Base-by-base conservation (phyloP, 1,284 basidiomycete species). In the Jaminaea rosea region DNA sequence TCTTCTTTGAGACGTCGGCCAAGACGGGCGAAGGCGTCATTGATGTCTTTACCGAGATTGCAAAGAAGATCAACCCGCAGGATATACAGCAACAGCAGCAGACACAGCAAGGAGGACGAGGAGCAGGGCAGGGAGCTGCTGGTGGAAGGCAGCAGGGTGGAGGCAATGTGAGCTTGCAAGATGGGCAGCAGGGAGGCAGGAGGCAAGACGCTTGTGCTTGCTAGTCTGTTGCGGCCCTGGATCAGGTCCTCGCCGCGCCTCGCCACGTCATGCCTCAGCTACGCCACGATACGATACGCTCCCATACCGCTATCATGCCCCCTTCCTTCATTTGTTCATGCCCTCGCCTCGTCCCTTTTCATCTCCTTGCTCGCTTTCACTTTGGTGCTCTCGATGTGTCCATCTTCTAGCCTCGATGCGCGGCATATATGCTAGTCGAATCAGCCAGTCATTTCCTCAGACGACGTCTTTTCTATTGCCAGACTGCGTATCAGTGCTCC, bases 1-100 rank as follows among this genome's bases (percentile, higher is more conserved):
- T 98, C 50, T 98, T 98, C 80, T 96, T 96, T 67, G 93, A 99
- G 79, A 96, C 93, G 19, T 88, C 85, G 70, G 93, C 93, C 37
- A 99, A 98, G 84, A 94, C 90, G 8, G 94, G 94, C 34, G 87
- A 93, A 66, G 92, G 92, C 44, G 83, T 99, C 49, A 86, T 92
- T 44, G 93, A 98, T 72, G 84, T 98, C 28, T 99, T 99, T 75
- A 98, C 93, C 7, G 94, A 98, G 77, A 69, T 73, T 34, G 60
- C 67, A 11, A 69, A 69, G 53, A 69, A 69, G 61, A 69, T 69
- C 67, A 4, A 65, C 65, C 45, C 63, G 65, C 42, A 41, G 60
- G 39, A 63, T 65, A 27, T 49, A 60, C 17, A 62, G 64, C 4
- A 58, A 59, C 26, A 60, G 39, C 24, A 39, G 45, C 11, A 26